These are phyloP conservation scores for Xylariaceae sp. DNA, from an alignment of 2,329 filamentous ascomycete genomes.

Conservation along the genomic window DNA sequence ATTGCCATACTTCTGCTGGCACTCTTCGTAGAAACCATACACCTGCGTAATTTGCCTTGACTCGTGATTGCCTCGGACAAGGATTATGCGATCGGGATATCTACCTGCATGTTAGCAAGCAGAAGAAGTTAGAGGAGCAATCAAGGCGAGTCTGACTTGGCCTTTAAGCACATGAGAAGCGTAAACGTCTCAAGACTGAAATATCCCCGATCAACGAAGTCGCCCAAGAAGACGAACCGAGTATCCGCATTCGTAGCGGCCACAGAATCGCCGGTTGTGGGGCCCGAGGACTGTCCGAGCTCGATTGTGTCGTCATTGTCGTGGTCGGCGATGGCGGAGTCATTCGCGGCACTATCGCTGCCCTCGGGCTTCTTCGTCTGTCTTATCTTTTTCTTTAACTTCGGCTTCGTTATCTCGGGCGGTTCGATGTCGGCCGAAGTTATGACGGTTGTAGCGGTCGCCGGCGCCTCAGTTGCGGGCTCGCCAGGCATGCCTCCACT, in stretches of 20 bases:
- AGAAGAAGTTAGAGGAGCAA: neutral
- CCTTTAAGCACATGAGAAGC: conserved; percentile 89
- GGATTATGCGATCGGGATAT: conserved; percentile 90
- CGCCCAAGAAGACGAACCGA: conserved; percentile 62
- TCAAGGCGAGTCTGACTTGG: conserved; percentile 43
- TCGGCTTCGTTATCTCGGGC: conserved; percentile 82
- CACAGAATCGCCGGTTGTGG: conserved; percentile 26
- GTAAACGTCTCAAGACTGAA: conserved; percentile 99
- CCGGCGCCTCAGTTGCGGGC: conserved; percentile 61
- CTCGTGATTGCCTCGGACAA: conserved; percentile 97
- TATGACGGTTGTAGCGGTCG: conserved; percentile 68
- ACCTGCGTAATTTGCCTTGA: conserved; percentile 96
- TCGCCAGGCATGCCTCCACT: conserved; percentile 95
- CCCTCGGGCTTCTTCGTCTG: conserved; percentile 51
- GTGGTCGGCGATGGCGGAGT: conserved; percentile 43
- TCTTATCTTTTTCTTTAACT: conserved; percentile 79
- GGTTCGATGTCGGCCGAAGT: conserved; percentile 90
- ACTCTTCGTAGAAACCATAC: conserved; percentile 98
- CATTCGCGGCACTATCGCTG: conserved; percentile 45
- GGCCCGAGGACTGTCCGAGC: conserved; percentile 31
- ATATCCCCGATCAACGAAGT: conserved; percentile 96
- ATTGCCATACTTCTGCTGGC: conserved; percentile 95
- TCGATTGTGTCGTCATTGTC: conserved; percentile 42
- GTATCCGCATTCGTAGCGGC: conserved; percentile 40
- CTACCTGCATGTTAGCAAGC: conserved; percentile 45